These are phyloP conservation scores for Fusarium sarcochroum DNA, from an alignment of 2,329 filamentous ascomycete genomes.

Conservation along the genomic window DNA sequence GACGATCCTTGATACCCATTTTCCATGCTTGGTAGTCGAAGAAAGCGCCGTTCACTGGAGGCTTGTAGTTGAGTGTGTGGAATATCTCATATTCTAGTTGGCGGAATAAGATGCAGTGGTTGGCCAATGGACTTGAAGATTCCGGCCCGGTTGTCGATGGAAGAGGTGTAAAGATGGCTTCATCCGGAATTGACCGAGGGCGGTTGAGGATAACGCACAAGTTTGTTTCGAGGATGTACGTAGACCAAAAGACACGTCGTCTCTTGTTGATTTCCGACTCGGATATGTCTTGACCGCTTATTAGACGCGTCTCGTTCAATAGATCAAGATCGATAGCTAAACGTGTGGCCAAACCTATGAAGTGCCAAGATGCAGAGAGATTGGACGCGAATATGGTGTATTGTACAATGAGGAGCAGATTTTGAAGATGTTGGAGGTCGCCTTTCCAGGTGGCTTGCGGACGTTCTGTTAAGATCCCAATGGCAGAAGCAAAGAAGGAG, in stretches of 20 bases:
- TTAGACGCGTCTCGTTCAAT: slow-evolving; percentile 1
- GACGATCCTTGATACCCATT: slow-evolving; percentile 28
- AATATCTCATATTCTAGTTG: slow-evolving; percentile 47
- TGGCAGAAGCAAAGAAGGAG: slow-evolving; percentile 21
- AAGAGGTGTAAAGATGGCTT: slow-evolving; percentile 30
- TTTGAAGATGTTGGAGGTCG: slow-evolving; percentile 26
- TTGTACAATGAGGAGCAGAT: slow-evolving; percentile 31
- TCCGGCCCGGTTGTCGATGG: slow-evolving; percentile 10
- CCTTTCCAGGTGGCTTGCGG: slow-evolving; percentile 25
- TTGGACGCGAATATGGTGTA: slow-evolving; percentile 34
- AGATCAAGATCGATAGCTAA: slow-evolving; percentile 34
- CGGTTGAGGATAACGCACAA: slow-evolving; percentile 28
- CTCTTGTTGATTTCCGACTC: background rate
- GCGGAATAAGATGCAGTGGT: slow-evolving; percentile 42
- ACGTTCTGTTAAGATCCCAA: slow-evolving; percentile 8
- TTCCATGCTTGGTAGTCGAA: slow-evolving; percentile 39
- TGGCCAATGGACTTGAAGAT: slow-evolving; percentile 20
- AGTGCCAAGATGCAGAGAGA: slow-evolving; percentile 36
- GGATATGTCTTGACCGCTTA: accelerated
- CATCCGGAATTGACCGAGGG: slow-evolving; percentile 35
- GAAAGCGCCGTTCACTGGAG: slow-evolving; percentile 18
- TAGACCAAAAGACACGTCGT: slow-evolving; percentile 31
- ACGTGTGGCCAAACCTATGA: slow-evolving; percentile 34
- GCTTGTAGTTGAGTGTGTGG: slow-evolving; percentile 35
- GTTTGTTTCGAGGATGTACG: slow-evolving; percentile 38